Base-by-base conservation (phyloP, 1,139 yeast genomes). In the Debaryomyces sp. region DNA sequence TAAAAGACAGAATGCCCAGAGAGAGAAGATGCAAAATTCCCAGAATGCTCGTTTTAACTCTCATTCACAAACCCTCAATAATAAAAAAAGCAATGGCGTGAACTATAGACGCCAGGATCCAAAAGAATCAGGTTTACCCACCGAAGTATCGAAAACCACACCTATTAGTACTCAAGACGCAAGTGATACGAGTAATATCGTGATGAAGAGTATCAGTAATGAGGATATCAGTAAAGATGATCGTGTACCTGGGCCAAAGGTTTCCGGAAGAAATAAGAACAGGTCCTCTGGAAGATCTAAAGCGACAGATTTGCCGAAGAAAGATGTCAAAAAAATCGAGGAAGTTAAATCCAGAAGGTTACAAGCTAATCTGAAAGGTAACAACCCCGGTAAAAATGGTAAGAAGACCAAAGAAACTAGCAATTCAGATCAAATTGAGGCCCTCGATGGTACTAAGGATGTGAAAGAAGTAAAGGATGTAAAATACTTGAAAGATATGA, bases 1-100 rank as follows among this genome's bases (percentile, higher is more conserved):
- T 9, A 60, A 55, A 43, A 60, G 49, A 39, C 54, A 56, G 17
- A 45, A 46, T 45, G 43, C 43, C 17, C 53, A 55, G 15, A 57
- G 50, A 38, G 52, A 47, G 34, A 53, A 40, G 22, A 29, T 39
- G 17, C 43, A 18, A 29, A 41, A 36, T 12, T 46, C 27, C 32
- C 33, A 23, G 5, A 27, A 10, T 46, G 9, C 37, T n/a, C 42
- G 42, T 10, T 39, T 18, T 9, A 26, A 29, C 30, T 18, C 27
- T 26, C 26, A 18, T 24, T 13, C 42, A 8, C 42, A 30, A 18
- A 30, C 21, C 5, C 7, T 12, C 12, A 40, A 30, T 30, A 21
- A 30, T 21, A 35, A n/a, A 8, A 35, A 35, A 18, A 35, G 13
- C 13, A 32, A 35, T 21, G 15, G 17, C 15, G 12, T 21, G 10